These are phyloP conservation scores for Botryotinia narcissicola DNA, from an alignment of 2,329 filamentous ascomycete species.

Conservation along the genomic window DNA sequence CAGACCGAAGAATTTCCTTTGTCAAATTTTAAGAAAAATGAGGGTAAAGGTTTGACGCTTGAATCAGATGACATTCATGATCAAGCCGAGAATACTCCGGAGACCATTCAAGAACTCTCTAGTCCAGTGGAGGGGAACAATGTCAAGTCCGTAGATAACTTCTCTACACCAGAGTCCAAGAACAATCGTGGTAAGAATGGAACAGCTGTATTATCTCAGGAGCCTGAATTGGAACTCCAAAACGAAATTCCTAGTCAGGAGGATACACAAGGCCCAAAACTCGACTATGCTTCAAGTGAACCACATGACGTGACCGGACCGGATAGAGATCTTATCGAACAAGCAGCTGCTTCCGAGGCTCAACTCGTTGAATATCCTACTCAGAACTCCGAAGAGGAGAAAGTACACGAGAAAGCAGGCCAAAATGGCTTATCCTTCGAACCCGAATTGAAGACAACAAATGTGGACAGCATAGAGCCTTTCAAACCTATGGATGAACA, in stretches of 20 bases:
- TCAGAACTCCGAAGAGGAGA: neutral
- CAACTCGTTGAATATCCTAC: neutral
- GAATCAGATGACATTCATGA: constrained; percentile 19
- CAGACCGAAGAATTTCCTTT: constrained; percentile 28
- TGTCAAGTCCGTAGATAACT: constrained; percentile 9
- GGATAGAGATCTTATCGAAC: neutral
- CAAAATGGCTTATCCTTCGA: neutral
- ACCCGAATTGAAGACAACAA: neutral
- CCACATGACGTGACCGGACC: neutral
- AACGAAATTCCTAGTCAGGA: neutral
- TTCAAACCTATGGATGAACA: neutral
- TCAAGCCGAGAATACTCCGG: constrained; percentile 17
- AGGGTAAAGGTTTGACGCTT: constrained; percentile 23
- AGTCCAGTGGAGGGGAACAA: neutral
- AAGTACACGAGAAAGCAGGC: neutral
- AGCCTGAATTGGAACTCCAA: neutral
- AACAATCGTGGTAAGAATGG: constrained; percentile 25
- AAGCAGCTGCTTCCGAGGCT: neutral
- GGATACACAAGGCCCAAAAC: neutral
- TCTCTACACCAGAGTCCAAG: constrained; percentile 20
- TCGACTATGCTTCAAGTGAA: constrained; percentile 19
- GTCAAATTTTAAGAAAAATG: constrained; percentile 40
- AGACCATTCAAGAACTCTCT: constrained; percentile 4
- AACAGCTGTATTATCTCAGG: neutral
- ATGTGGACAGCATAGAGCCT: neutral